phyloP scores from a whole-genome alignment of 2,329 filamentous ascomycete species.

The Phialocephala sp. region DNA sequence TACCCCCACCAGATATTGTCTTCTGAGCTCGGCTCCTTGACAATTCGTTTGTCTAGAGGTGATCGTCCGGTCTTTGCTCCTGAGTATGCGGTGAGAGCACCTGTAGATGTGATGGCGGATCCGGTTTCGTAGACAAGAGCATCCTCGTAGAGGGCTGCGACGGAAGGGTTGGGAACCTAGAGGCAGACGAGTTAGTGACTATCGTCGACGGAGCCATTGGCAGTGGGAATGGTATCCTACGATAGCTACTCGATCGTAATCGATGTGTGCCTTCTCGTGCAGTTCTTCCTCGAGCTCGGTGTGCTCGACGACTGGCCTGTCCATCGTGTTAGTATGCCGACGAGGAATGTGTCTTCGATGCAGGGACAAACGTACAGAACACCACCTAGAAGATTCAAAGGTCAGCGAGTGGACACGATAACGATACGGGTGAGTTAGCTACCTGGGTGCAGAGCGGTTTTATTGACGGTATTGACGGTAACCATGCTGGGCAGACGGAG shows the following conservation, averaged over 20 bases:
- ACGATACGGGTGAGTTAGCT: slow-evolving; percentile 1
- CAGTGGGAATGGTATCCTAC: slow-evolving; percentile 59
- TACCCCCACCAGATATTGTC: slow-evolving; percentile 94
- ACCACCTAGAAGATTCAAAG: slow-evolving; percentile 30
- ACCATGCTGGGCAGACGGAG: slow-evolving; percentile 41
- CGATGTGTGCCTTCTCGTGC: slow-evolving; percentile 96
- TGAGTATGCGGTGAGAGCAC: slow-evolving; percentile 95
- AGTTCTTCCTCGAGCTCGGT: slow-evolving; percentile 98
- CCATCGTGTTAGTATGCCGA: slow-evolving; percentile 21
- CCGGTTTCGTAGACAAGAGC: slow-evolving; percentile 97
- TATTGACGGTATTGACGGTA: slow-evolving; percentile 39
- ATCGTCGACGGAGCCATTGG: not conserved
- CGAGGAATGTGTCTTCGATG: not conserved
- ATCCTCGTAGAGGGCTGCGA: slow-evolving; percentile 97
- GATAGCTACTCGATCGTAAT: slow-evolving; percentile 98
- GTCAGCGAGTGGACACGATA: not conserved
- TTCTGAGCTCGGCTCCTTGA: slow-evolving; percentile 87
- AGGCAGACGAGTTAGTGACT: slow-evolving; percentile 19
- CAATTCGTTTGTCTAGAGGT: slow-evolving; percentile 95
- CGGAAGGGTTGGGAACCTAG: slow-evolving; percentile 80
- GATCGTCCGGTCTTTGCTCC: slow-evolving; percentile 98
- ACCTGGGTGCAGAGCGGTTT: slow-evolving; percentile 40
- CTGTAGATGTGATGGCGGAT: slow-evolving; percentile 94
- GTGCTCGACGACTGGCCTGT: slow-evolving; percentile 82
- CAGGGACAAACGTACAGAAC: slow-evolving; percentile 36